phyloP scores from a whole-genome alignment of 768 basidiomycete species.

The Mycena pura region DNA sequence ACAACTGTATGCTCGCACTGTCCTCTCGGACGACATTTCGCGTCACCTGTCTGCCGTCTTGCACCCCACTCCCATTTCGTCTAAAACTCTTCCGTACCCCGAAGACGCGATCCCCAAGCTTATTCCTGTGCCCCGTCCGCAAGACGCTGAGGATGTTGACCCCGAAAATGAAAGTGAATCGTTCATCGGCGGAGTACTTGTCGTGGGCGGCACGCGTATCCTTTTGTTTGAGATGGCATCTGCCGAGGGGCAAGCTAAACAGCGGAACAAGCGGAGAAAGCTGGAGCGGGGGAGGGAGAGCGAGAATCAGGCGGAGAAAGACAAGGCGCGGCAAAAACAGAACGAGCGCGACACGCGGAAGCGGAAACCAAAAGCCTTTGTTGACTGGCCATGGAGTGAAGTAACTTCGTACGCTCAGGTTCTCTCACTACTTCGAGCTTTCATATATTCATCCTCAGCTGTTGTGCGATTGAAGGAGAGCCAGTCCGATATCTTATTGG shows the following conservation, averaged over 20 bases:
- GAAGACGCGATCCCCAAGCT: constrained; percentile 49
- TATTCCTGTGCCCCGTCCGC: constrained; percentile 45
- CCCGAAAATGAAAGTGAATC: constrained; percentile 37
- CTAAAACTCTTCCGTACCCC: constrained; percentile 52
- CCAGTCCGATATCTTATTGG: constrained; percentile 64
- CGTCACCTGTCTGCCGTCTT: constrained; percentile 53
- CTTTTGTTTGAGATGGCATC: constrained; percentile 65
- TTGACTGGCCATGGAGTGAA: constrained; percentile 82
- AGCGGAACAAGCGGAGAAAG: constrained; percentile 60
- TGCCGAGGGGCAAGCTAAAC: constrained; percentile 54
- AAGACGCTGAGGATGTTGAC: constrained; percentile 29
- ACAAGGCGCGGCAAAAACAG: constrained; percentile 62
- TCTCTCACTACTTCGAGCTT: not conserved
- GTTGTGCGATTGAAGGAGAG: constrained; percentile 56
- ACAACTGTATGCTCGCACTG: constrained; percentile 68
- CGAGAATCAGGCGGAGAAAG: constrained; percentile 46
- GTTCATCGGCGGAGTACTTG: constrained; percentile 71
- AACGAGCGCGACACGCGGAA: constrained; percentile 58
- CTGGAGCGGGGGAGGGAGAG: constrained; percentile 59
- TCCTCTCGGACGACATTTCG: constrained; percentile 54
- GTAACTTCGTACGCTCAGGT: constrained; percentile 67
- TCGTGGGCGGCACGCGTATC: constrained; percentile 73
- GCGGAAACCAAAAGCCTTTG: constrained; percentile 58
- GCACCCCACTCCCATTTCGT: constrained; percentile 58
- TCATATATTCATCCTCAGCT: constrained; percentile 41